Evolutionary conservation across 1,139 yeast genomes (phyloP).

Genomic region (Saccharomyces hybrid): DNA sequence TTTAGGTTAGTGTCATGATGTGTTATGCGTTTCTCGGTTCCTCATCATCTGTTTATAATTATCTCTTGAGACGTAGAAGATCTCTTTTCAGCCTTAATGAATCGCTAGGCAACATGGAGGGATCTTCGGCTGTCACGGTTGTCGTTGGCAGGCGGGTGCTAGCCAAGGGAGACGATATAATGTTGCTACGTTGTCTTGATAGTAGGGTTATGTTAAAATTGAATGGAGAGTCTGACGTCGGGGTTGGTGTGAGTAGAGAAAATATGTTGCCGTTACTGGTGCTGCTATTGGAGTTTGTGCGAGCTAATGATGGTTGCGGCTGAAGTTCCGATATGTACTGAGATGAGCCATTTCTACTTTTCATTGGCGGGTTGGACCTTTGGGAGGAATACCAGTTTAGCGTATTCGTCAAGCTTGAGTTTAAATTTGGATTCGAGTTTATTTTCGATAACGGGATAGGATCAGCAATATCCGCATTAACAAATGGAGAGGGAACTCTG

Average conservation of each 20-base stretch:
- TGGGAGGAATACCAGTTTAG: background rate
- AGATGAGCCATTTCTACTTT: background rate
- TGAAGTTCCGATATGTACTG: background rate
- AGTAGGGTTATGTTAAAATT: slow-evolving; percentile 6
- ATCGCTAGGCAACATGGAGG: background rate
- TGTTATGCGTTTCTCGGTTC: background rate
- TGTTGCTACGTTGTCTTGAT: slow-evolving; percentile 13
- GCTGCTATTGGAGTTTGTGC: background rate
- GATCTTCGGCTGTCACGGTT: background rate
- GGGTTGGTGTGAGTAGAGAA: background rate
- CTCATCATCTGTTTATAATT: background rate
- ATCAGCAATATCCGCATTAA: background rate
- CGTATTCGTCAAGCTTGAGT: background rate
- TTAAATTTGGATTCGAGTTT: background rate
- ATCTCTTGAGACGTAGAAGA: background rate
- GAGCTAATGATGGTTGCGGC: background rate
- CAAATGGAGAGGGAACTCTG: slow-evolving; percentile 2
- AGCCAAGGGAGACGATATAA: background rate
- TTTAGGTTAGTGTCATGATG: background rate
- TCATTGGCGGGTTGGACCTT: background rate
- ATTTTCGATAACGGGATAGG: background rate
- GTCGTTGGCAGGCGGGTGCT: background rate
- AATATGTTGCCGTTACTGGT: background rate
- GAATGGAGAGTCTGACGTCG: slow-evolving; percentile 3
- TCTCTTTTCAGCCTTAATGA: background rate